These are phyloP conservation scores for Ogataea salicorniae DNA, from an alignment of 805 yeast genomes.

Conservation along the genomic window DNA sequence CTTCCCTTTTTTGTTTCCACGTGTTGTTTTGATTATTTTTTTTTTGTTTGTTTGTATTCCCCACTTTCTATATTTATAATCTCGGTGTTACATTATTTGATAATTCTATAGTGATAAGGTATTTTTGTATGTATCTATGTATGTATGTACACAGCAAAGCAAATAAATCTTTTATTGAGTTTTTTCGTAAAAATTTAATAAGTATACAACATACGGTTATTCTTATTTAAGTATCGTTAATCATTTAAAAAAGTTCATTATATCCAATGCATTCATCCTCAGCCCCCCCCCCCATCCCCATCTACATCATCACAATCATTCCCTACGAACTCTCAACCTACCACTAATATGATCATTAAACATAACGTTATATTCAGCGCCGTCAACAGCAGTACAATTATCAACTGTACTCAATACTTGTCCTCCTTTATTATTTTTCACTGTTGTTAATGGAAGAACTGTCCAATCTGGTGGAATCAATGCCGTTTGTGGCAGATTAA, in stretches of 20 bases:
- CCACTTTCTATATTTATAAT: not conserved
- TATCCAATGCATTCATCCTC: not conserved
- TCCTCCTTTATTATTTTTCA: not conserved
- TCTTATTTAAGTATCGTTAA: no score
- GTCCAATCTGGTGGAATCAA: slow-evolving; percentile 31
- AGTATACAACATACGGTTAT: no score
- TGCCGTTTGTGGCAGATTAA: slow-evolving; percentile 18
- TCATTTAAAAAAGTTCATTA: no score
- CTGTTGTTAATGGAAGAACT: slow-evolving; percentile 17
- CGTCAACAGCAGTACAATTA: slow-evolving; percentile 1
- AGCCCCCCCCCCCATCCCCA: not conserved
- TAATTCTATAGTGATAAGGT: not conserved
- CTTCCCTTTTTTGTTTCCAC: not conserved
- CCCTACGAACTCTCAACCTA: slow-evolving; percentile 3
- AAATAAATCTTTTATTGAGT: not conserved
- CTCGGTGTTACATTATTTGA: not conserved
- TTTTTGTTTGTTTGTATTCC: not conserved
- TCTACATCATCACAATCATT: slow-evolving; percentile 5
- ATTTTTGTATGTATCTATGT: no score
- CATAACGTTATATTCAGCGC: slow-evolving; percentile 10
- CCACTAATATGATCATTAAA: slow-evolving; percentile 12
- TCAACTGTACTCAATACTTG: not conserved
- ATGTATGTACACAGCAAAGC: not conserved
- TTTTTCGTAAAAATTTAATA: not conserved
- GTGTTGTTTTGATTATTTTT: not conserved